These are phyloP conservation scores for Yarrowia keelungensis DNA, from an alignment of 805 yeast species.

Conservation along the genomic window DNA sequence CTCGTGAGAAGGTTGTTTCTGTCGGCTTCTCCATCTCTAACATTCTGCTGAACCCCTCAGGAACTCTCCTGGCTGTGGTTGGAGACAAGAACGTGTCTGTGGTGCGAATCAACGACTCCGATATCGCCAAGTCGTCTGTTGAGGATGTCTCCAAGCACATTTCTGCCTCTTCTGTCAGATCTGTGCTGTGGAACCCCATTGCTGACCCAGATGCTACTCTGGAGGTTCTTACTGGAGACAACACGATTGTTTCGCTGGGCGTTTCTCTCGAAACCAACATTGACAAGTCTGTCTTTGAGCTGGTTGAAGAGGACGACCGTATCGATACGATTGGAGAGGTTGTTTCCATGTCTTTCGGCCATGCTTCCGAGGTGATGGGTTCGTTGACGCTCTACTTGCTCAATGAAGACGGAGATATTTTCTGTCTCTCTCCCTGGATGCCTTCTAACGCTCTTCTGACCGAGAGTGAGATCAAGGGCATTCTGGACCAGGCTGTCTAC, in stretches of 20 bases:
- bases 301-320: slow-evolving; percentile 3
- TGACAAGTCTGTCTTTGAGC: slow-evolving; percentile 31
- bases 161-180: slow-evolving; percentile 48
- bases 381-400: slow-evolving; percentile 61
- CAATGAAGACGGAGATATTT: slow-evolving; percentile 64
- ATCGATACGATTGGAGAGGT: slow-evolving; percentile 44
- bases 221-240: slow-evolving; percentile 53
- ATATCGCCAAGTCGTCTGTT: slow-evolving; percentile 43
- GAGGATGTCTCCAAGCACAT: slow-evolving; percentile 46
- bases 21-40: slow-evolving; percentile 50
- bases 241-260: slow-evolving; percentile 51
- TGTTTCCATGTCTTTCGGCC: slow-evolving; percentile 57
- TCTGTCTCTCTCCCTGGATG: slow-evolving; percentile 67
- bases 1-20: neutral
- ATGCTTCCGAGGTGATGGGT: slow-evolving; percentile 51
- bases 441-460: slow-evolving; percentile 57
- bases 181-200: slow-evolving; percentile 56
- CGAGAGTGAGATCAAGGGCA: slow-evolving; percentile 47
- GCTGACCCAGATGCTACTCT: slow-evolving; percentile 56
- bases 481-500: slow-evolving; percentile 51
- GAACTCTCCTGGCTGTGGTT: slow-evolving; percentile 55
- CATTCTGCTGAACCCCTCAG: slow-evolving; percentile 53
- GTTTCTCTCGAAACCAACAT: slow-evolving; percentile 42
- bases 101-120: neutral
- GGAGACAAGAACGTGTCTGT: slow-evolving; percentile 50